Evolutionary conservation across 1,139 yeast genomes (phyloP), one percentile per base, ranked within the genome.

Genomic region (Scheffersomyces parashehatae): DNA sequence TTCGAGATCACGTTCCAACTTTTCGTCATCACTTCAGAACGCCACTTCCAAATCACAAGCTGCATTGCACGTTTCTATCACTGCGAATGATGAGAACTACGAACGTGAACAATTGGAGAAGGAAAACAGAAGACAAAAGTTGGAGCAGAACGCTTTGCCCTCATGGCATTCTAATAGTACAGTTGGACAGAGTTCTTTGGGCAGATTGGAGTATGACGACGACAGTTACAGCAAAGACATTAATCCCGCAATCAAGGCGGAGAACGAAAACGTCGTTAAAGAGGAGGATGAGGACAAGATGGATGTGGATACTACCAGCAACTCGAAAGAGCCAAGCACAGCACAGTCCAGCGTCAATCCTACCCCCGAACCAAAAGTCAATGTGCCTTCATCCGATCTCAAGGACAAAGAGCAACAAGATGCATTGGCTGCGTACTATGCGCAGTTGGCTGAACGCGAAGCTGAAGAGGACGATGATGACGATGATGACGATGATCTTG

Each of bases 131-230:
- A 83, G 77, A 51, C 77, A 73, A 52, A 88, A 85, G 62, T 79
- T 91, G 61, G 87, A 88, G 60, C 97, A 91, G 64, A 93, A 95
- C 62, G 97, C 97, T 2, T 75, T 93, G 54, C 99, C 99, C 9
- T 84, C 95, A 20, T 93, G 99, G 99, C 97, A 93, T 62, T 80
- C 86, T 52, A 85, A 85, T 53, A 83, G 95, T 57, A 90, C 99
- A 0, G 95, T 93, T 50, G 97, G 96, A 36, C 65, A 64, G 47
- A 47, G 54, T 20, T 50, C 73, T 2, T 62, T 79, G 50, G 88
- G 85, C 39, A 77, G 73, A 52, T 55, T 80, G 50, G 82, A 78
- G 47, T 73, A 68, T 26, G 81, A 72, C 29, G 75, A 67, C 29
- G 53, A 52, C 12, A 54, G 44, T 5, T 39, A 42, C 15, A 36